phyloP scores from a whole-genome alignment of 2,329 filamentous ascomycete species.

The Colletotrichum spinosum region DNA sequence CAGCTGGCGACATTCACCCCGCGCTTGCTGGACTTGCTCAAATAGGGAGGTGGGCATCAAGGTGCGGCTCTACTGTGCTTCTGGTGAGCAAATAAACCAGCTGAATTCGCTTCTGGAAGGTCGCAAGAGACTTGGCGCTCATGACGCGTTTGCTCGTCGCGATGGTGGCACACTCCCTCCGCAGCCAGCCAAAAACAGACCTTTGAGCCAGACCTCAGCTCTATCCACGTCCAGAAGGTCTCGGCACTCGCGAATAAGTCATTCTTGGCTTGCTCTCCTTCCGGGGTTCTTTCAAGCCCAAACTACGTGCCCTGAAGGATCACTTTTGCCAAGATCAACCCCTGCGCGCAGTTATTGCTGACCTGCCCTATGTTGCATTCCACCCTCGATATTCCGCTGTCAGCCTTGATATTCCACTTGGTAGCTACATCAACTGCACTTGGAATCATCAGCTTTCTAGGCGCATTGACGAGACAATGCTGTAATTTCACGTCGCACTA shows the following conservation, averaged over 20 bases:
- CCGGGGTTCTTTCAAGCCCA: background rate
- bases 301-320: background rate
- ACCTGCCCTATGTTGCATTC: slow-evolving; percentile 21
- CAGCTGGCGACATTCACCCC: background rate
- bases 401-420: background rate
- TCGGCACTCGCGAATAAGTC: slow-evolving; percentile 7
- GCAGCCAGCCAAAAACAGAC: background rate
- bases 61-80: slow-evolving; percentile 13
- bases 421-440: background rate
- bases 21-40: background rate
- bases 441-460: background rate
- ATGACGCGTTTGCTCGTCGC: background rate
- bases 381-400: background rate
- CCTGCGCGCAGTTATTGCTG: background rate
- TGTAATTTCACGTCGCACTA: background rate
- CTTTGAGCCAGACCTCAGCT: background rate
- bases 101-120: slow-evolving; percentile 11
- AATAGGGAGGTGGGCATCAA: slow-evolving; percentile 26
- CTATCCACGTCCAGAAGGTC: background rate
- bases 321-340: slow-evolving; percentile 12
- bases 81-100: background rate
- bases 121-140: background rate
- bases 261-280: slow-evolving; percentile 5
- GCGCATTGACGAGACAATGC: no score
- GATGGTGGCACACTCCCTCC: slow-evolving; percentile 5